Conservation (phyloP, 768 basidiomycete genomes). For the Amanita muscaria region DNA sequence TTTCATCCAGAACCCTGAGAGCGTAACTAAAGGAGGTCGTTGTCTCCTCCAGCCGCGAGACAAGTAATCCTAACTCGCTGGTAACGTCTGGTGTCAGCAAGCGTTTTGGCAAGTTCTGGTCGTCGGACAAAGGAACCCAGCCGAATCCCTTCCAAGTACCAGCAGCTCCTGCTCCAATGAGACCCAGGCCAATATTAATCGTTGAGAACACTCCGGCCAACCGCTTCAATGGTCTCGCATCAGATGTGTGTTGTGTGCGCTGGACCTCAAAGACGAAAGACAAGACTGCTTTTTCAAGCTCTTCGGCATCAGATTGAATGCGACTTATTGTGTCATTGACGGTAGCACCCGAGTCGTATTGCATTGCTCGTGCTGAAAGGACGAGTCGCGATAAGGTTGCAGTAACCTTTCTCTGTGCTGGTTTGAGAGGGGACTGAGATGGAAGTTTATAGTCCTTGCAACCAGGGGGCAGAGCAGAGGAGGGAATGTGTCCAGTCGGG, state of each 20-base stretch:
- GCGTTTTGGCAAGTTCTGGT: slow-evolving; percentile 37
- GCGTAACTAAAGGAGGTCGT: slow-evolving; percentile 31
- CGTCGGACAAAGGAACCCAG: slow-evolving; percentile 53
- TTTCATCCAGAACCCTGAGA: slow-evolving; percentile 24
- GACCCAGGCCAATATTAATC: slow-evolving; percentile 59
- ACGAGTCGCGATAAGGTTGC: slow-evolving; percentile 86
- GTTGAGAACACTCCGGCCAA: slow-evolving; percentile 54
- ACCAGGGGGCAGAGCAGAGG: slow-evolving; percentile 41
- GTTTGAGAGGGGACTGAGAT: slow-evolving; percentile 58
- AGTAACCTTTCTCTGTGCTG: slow-evolving; percentile 77
- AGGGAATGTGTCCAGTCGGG: slow-evolving; percentile 53
- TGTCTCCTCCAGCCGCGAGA: slow-evolving; percentile 42
- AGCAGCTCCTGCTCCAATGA: slow-evolving; percentile 73
- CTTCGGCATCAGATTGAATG: slow-evolving; percentile 68
- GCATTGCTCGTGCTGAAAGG: slow-evolving; percentile 83
- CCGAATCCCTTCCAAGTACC: slow-evolving; percentile 83
- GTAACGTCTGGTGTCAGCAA: slow-evolving; percentile 44
- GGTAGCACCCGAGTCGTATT: slow-evolving; percentile 65
- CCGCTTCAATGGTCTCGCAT: slow-evolving; percentile 37
- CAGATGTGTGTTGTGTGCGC: slow-evolving; percentile 34
- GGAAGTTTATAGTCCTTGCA: slow-evolving; percentile 35
- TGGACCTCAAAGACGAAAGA: slow-evolving; percentile 68
- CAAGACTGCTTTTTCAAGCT: slow-evolving; percentile 62
- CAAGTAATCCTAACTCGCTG: slow-evolving; percentile 39
- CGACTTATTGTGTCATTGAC: slow-evolving; percentile 56